Evolutionary conservation across 495 filamentous ascomycete genomes (phyloP), one percentile per base, ranked within the genome.

Genomic region (Trichoderma gamsii): DNA sequence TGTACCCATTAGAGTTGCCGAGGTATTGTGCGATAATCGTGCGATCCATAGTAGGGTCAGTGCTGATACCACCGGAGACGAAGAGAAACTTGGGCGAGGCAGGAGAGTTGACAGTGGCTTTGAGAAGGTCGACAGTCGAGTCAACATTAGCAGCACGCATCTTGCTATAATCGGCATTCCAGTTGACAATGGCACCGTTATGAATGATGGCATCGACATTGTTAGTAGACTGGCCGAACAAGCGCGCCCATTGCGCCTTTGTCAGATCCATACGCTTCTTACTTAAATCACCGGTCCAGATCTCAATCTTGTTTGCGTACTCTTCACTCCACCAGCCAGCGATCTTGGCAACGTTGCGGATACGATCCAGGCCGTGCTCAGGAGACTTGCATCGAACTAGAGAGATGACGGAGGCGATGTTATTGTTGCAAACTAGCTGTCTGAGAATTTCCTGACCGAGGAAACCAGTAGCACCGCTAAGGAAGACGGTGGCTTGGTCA

Each of bases 181-280:
- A 65, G 64, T 65, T 65, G 32, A 65, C 64, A 16, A 65, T 25
- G 64, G 64, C 64, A 32, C 64, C 64, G 18, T 65, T 65, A 32
- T 65, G 64, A 32, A 65, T 43, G 64, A 65, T 65, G 23, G 64
- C 64, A 32, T 65, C 64, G 64, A 65, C 35, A 9, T 65, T 41
- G 15, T 65, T 29, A 35, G 12, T 46, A 35, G 38, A 41, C 18
- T 46, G 18, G 38, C 38, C 64, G 0, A 9, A n/a, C 18, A 65
- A 35, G 32, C 64, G 64, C 16, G 35, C 38, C 64, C 64, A 65
- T 32, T 65, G 64, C 9, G 23, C 18, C 18, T 23, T 27, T 18
- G 18, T 65, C 2, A 65, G 35, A 43, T 18, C 64, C 38, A 65
- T 41, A 2, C 64, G 35, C 35, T 41, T 41, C 18, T 46, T 41